Evolutionary conservation across 225 moss, liverwort and hornwort genomes (phyloP).

Genomic region (Asterella californica): DNA sequence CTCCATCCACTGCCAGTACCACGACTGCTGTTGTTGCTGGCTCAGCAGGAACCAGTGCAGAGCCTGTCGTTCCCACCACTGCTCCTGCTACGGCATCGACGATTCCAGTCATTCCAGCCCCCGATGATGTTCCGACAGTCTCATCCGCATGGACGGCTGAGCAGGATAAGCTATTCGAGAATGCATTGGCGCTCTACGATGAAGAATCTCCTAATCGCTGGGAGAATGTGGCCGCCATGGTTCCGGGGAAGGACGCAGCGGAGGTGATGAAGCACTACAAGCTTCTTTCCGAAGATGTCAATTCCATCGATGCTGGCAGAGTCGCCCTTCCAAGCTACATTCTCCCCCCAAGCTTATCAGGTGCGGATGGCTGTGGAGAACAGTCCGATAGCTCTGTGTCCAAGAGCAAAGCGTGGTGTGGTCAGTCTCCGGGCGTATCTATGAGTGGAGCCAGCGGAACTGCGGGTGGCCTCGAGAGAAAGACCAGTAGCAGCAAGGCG

Average conservation of each 20-base stretch:
- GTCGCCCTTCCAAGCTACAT: slow-evolving; percentile 78
- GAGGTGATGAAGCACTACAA: slow-evolving; percentile 83
- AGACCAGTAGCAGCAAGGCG: slow-evolving; percentile 40
- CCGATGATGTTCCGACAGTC: slow-evolving; percentile 5
- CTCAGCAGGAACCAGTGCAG: neutral
- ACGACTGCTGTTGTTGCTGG: slow-evolving; percentile 15
- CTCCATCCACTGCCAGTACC: slow-evolving; percentile 16
- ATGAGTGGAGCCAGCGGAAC: slow-evolving; percentile 30
- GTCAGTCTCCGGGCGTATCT: slow-evolving; percentile 60
- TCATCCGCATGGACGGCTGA: slow-evolving; percentile 55
- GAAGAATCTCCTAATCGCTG: slow-evolving; percentile 60
- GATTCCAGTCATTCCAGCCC: slow-evolving; percentile 11
- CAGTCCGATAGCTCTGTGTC: slow-evolving; percentile 60
- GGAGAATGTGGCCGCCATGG: slow-evolving; percentile 75
- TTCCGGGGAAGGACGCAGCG: slow-evolving; percentile 66
- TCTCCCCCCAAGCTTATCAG: slow-evolving; percentile 49
- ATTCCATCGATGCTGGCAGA: slow-evolving; percentile 73
- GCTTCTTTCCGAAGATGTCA: slow-evolving; percentile 68
- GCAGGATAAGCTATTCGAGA: slow-evolving; percentile 81
- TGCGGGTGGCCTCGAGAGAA: slow-evolving; percentile 12
- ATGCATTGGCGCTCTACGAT: slow-evolving; percentile 61
- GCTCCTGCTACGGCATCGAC: slow-evolving; percentile 2
- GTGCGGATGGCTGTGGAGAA: slow-evolving; percentile 27
- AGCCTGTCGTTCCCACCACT: neutral
- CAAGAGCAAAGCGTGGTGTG: slow-evolving; percentile 56